Base-by-base conservation (phyloP, 73 alveolate genomes). In the Paramecium caudatum region DNA sequence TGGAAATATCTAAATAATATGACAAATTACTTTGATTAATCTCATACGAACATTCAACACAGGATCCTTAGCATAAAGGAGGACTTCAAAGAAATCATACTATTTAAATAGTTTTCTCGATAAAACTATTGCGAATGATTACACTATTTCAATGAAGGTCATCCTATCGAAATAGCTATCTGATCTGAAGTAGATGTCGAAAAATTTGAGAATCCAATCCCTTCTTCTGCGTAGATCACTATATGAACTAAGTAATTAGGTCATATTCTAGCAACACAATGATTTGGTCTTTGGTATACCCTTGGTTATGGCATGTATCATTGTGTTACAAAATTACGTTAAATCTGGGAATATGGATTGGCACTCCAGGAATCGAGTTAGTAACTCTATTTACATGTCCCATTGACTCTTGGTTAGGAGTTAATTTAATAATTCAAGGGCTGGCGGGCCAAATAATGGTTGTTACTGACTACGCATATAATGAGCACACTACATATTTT, bases 391-490 rank as follows among this genome's bases (percentile, higher is more conserved):
- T 62, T 62, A 62, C 0, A 62, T 25, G 4, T 62, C 82, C 82
- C 82, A 62, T 6, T 19, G 16, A 30, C 30, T 62, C 1, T 12
- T 62, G n/a, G 43, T 6, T 0, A 62, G 16, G 6, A 62, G 82
- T 15, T 27, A n/a, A 30, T 62, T 62, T 5, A 62, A 30, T 69
- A 69, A 37, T 17, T 69, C 86, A 33, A 69, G 15, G 36, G 45
- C 36, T 23, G 86, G 23, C 37, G 15, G 86, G 27, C 63, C 27
- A 69, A 69, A 16, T 69, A 34, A 37, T 5, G 86, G 63, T 69
- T 69, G 62, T 37, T 34, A 69, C 86, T 69, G 63, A 69, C 86
- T 69, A 69, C 32, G 46, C 45, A 69, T 69, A 69, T 21, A 16
- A 36, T 34, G n/a, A 69, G 37, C 33, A 69, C n/a, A 21, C n/a